Conservation (phyloP, 139 green algal species). For the Chlamydomonas asymmetrica region DNA sequence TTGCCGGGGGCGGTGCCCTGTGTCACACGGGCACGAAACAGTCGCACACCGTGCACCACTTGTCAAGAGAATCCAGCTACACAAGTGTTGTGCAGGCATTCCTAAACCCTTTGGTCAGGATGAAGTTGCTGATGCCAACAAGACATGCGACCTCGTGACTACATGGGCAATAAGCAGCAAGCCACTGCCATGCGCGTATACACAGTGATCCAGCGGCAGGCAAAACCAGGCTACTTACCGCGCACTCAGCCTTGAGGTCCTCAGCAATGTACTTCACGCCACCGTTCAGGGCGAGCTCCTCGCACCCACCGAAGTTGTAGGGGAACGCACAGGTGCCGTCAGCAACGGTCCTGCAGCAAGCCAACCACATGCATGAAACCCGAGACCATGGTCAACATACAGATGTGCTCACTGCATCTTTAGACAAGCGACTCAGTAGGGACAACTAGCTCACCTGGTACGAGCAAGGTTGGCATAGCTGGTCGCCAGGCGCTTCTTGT, state of each 20-base stretch:
- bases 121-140: too few relatives aligned
- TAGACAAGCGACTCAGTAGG: neutral
- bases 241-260: conserved; percentile 57
- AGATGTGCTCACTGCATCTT: conserved; percentile 10
- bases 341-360: conserved; percentile 54
- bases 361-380: conserved; percentile 9
- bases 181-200: too few relatives aligned
- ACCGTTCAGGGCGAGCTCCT: conserved; percentile 51
- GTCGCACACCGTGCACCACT: too few relatives aligned
- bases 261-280: conserved; percentile 67
- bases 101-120: too few relatives aligned
- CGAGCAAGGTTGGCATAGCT: conserved; percentile 67
- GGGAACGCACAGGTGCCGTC: conserved; percentile 70
- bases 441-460: conserved; percentile 16
- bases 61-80: too few relatives aligned
- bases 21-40: too few relatives aligned
- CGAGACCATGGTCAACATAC: too few relatives aligned
- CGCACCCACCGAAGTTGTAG: conserved; percentile 72
- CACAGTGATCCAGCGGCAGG: too few relatives aligned
- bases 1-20: conserved; percentile 23
- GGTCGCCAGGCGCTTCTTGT: conserved; percentile 75
- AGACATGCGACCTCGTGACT: too few relatives aligned
- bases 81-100: too few relatives aligned
- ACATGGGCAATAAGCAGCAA: too few relatives aligned
- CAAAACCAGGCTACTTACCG: conserved; percentile 26